A percentile compares a stretch with the other conserved stretches of the same genome.
phyloP scores from a whole-genome alignment of 257 asterid species.

The Ilex aquifolium region DNA sequence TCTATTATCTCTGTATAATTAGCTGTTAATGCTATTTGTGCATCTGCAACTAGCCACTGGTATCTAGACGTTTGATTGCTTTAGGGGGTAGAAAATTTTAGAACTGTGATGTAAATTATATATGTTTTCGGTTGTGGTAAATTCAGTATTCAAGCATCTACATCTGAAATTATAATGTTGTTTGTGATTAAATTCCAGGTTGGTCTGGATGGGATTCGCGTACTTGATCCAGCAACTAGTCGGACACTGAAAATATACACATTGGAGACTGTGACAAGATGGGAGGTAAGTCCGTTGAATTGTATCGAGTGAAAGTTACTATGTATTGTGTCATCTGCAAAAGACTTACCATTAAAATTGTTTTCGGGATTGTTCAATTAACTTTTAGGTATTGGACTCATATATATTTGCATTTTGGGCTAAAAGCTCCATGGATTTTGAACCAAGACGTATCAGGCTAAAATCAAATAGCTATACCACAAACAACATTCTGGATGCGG shows the following conservation, averaged over 20 bases:
- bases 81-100: too few species aligned
- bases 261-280: conserved; percentile 58
- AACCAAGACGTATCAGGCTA: conserved; percentile 69
- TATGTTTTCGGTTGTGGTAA: too few species aligned
- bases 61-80: too few species aligned
- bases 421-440: conserved; percentile 55
- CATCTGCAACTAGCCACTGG: too few species aligned
- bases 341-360: not conserved
- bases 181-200: conserved; percentile 32
- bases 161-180: not conserved
- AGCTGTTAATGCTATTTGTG: not conserved
- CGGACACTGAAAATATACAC: conserved; percentile 57
- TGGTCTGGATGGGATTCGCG: conserved; percentile 83
- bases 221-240: conserved; percentile 67
- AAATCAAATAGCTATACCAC: conserved; percentile 80
- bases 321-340: not conserved
- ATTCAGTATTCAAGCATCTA: not conserved
- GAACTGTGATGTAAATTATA: too few species aligned
- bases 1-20: not conserved
- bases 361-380: conserved; percentile 4
- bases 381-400: conserved; percentile 62
- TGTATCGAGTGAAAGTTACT: not conserved
- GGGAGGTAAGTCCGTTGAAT: conserved; percentile 50
- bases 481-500: conserved; percentile 74
- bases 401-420: conserved; percentile 91